phyloP scores from a whole-genome alignment of 805 yeast genomes.

The Hemisphaericaspora nanyangensis region DNA sequence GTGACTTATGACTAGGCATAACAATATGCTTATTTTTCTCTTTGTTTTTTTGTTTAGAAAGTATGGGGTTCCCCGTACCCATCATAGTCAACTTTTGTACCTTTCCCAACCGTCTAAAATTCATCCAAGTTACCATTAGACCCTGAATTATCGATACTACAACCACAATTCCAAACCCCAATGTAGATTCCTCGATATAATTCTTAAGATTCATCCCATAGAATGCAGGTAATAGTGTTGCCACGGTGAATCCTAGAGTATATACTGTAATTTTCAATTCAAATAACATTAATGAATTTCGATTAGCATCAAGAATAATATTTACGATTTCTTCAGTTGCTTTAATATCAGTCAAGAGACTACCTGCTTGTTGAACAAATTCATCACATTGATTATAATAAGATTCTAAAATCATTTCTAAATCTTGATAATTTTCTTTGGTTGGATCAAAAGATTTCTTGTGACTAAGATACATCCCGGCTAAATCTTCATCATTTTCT shows the following conservation, averaged over 20 bases:
- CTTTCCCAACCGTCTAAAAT: slow-evolving; percentile 52
- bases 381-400: slow-evolving; percentile 92
- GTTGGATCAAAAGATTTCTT: slow-evolving; percentile 17
- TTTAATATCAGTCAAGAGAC: slow-evolving; percentile 74
- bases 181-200: slow-evolving; percentile 63
- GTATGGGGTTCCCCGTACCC: slow-evolving; percentile 14
- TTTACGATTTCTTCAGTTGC: slow-evolving; percentile 92
- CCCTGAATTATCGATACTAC: slow-evolving; percentile 52
- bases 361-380: slow-evolving; percentile 85
- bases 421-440: slow-evolving; percentile 54
- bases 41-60: background rate
- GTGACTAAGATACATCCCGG: slow-evolving; percentile 70
- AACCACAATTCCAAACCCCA: slow-evolving; percentile 62
- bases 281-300: slow-evolving; percentile 84
- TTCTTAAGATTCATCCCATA: slow-evolving; percentile 86
- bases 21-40: background rate
- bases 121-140: slow-evolving; percentile 47
- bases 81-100: slow-evolving; percentile 69
- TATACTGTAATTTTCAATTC: slow-evolving; percentile 81
- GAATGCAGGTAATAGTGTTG: slow-evolving; percentile 80
- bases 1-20: background rate
- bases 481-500: slow-evolving; percentile 83
- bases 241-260: slow-evolving; percentile 81
- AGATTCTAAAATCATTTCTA: slow-evolving; percentile 83
- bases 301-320: slow-evolving; percentile 84